Evolutionary conservation across 2,329 filamentous ascomycete genomes (phyloP), one percentile per base, ranked within the genome.

Genomic region (Anthostomella pinea): DNA sequence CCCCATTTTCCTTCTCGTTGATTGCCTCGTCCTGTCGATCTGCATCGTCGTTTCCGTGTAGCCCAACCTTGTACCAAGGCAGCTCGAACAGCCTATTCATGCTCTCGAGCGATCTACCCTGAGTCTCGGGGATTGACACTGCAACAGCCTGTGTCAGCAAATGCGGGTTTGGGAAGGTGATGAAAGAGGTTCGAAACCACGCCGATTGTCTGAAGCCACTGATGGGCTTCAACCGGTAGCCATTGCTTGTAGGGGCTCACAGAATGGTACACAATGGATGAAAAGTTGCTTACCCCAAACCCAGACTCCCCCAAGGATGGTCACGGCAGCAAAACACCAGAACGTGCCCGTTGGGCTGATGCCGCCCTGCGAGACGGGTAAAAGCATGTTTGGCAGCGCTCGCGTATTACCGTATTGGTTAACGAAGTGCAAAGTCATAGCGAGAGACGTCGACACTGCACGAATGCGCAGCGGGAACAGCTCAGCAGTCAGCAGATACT

Each of bases 331-430:
- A 60, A 89, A 90, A 65, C 82, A 85, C 75, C 83, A 82, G 67
- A 90, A 90, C 0, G 85, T 89, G 0, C 86, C 86, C 41, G 73
- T 77, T 23, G 72, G 69, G 9, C 60, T 68, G 42, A 79, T 72
- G 2, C 75, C 75, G 3, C 73, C 73, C 1, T 66, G 21, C 1
- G 42, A 13, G 0, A 43, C 41, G 0, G 64, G 46, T 1, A 89
- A 68, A 28, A 90, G 75, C 83, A 89, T 87, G 47, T 79, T 77
- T 1, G 85, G 85, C 0, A 88, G 81, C 0, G 85, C 83, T 22
- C 85, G 81, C 1, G 79, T 74, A 65, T 86, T 88, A 17, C 84
- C 85, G 56, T 87, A 89, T 61, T 88, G 83, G 60, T 87, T 87
- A 41, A 75, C 81, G 55, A 89, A 89, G 61, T 90, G 85, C 41